These are phyloP conservation scores for Solanum ahanhuiri DNA, from an alignment of 257 asterid species.

Conservation along the genomic window DNA sequence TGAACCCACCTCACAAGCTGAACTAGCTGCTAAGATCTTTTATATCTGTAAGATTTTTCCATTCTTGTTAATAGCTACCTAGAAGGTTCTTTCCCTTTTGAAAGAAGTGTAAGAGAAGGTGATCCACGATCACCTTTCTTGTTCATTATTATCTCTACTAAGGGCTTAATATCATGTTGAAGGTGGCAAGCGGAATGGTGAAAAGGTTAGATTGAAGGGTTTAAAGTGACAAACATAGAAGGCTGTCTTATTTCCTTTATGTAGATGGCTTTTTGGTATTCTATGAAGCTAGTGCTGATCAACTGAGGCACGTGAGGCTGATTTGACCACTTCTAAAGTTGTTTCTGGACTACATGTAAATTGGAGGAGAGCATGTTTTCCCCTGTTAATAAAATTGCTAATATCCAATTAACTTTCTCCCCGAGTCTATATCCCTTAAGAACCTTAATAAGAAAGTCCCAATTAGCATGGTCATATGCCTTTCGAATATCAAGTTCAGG, in stretches of 20 bases:
- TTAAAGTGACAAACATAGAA: not conserved
- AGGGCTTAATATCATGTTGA: not conserved
- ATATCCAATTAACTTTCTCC: not conserved
- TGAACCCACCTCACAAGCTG: not conserved
- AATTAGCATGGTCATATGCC: not conserved
- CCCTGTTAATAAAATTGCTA: not conserved
- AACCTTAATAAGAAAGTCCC: not conserved
- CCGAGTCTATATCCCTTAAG: not conserved
- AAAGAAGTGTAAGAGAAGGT: not conserved
- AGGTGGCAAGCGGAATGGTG: not conserved
- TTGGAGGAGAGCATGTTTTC: not conserved
- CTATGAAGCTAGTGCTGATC: not conserved
- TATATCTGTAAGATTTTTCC: not conserved
- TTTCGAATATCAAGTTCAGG: not conserved
- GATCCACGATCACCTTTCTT: not conserved
- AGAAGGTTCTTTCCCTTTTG: not conserved
- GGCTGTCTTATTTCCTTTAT: not conserved
- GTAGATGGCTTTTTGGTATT: not conserved
- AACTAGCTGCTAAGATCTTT: not conserved
- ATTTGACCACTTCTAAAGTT: not conserved
- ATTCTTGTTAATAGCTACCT: not conserved
- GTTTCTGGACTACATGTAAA: not conserved
- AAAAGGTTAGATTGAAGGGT: not conserved
- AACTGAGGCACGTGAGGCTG: not conserved
- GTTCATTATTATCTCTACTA: not conserved